A percentile compares a stretch with the other conserved stretches of the same genome.
Conservation (phyloP, 495 filamentous ascomycete species). For the Neohortaea acidophila region DNA sequence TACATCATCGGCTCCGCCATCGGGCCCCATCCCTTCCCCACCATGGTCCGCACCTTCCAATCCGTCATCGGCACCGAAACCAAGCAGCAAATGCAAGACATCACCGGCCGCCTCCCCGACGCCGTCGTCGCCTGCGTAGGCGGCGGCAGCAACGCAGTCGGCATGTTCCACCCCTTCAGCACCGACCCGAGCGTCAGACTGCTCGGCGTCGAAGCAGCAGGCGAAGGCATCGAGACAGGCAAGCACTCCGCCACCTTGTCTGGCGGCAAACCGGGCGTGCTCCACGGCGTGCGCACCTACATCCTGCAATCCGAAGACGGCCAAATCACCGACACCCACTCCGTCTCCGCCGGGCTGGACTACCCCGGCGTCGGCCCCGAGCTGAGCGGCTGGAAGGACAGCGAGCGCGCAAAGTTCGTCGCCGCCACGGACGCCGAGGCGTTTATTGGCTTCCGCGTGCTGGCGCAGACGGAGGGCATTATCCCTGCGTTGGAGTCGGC, state of each 20-base stretch:
- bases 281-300: constrained; percentile 93
- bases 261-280: constrained; percentile 75
- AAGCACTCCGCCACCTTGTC: constrained; percentile 83
- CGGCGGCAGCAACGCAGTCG: constrained; percentile 77
- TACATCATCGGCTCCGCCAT: constrained; percentile 95
- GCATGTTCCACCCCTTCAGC: constrained; percentile 94
- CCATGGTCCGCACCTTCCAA: constrained; percentile 91
- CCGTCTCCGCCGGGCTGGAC: constrained; percentile 90
- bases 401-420: constrained; percentile 67
- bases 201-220: constrained; percentile 89
- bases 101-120: constrained; percentile 77
- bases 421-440: constrained; percentile 87
- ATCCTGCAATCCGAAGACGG: constrained; percentile 82
- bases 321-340: constrained; percentile 89
- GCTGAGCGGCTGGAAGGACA: constrained; percentile 84
- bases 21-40: constrained; percentile 88
- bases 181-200: constrained; percentile 73
- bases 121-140: constrained; percentile 94
- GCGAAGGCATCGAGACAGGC: constrained; percentile 75
- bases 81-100: constrained; percentile 67
- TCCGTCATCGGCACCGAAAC: constrained; percentile 87
- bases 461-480: constrained; percentile 81
- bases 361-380: constrained; percentile 96
- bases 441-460: constrained; percentile 70
- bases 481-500: constrained; percentile 90